phyloP scores from a whole-genome alignment of 805 yeast genomes.

The Wickerhamiella azymoides region DNA sequence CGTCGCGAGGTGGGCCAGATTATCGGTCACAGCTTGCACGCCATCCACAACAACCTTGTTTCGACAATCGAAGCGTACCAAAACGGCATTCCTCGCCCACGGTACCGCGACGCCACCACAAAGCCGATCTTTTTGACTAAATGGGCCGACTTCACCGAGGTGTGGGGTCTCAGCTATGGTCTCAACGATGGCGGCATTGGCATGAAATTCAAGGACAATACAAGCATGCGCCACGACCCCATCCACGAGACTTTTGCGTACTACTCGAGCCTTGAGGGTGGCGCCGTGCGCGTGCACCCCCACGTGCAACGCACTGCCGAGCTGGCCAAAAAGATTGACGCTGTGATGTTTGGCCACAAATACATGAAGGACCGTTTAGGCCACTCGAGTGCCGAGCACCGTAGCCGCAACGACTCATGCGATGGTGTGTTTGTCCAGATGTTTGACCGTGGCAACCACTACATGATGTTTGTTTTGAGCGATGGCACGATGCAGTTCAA shows the following conservation, averaged over 20 bases:
- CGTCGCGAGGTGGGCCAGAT: slow-evolving; percentile 1
- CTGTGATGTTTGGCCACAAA: slow-evolving; percentile 74
- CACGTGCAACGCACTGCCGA: slow-evolving; percentile 31
- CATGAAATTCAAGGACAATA: slow-evolving; percentile 73
- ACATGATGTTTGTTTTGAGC: slow-evolving; percentile 84
- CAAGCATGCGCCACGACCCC: slow-evolving; percentile 58
- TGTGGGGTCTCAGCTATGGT: slow-evolving; percentile 90
- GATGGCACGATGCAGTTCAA: slow-evolving; percentile 90
- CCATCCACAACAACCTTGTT: background rate
- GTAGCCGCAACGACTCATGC: slow-evolving; percentile 20
- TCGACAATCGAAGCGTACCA: background rate
- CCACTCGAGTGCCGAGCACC: slow-evolving; percentile 55
- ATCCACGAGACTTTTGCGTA: slow-evolving; percentile 37
- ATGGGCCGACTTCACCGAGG: slow-evolving; percentile 97
- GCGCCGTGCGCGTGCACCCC: slow-evolving; percentile 15
- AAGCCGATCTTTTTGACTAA: slow-evolving; percentile 64
- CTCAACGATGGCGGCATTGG: slow-evolving; percentile 82
- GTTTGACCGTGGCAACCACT: slow-evolving; percentile 63
- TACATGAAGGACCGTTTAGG: slow-evolving; percentile 87
- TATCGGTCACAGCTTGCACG: background rate
- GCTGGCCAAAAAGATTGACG: slow-evolving; percentile 49
- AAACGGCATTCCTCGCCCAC: background rate
- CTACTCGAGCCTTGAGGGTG: slow-evolving; percentile 44
- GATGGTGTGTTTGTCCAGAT: slow-evolving; percentile 53
- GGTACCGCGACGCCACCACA: background rate